Base-by-base conservation (phyloP, 202 grass and related monocot species). In the Cymbopogon flexuosus region DNA sequence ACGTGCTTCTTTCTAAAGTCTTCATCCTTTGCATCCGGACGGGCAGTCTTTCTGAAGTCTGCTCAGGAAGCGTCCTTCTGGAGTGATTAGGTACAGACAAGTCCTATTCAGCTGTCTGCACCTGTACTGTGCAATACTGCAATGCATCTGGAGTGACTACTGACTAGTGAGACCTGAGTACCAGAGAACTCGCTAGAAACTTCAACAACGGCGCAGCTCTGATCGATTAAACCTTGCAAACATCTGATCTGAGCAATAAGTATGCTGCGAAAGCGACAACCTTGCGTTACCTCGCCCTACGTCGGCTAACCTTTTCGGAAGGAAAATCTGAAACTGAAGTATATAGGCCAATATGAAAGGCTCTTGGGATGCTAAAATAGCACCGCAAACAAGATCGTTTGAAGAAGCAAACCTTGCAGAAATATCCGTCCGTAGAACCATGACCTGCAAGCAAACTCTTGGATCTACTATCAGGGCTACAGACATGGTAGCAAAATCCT, bases 141-240 rank as follows among this genome's bases (percentile, higher is more conserved):
- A 70, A 24, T 46, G 65, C 72, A 56, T 64, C 10, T 27, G 10
- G 5, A 52, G 19, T 70, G 27, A 27, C 27, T 27, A 27, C 27
- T 27, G 27, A 27, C 27, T 27, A 27, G 27, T 27, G 30, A 70
- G 8, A 65, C 58, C 62, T 35, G 24, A 65, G 27, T 27, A 27
- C 27, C 27, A 27, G 27, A 27, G 37, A 85, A 57, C 76, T 74
- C 43, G 42, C 19, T 8, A 14, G 80, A 79, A 79, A 47, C 68
- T 84, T 84, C 75, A 23, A 18, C 12, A 9, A 37, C 9, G 16
- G 49, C 5, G 3, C 10, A 83, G 11, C 11, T 54, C 10, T 59
- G 21, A 59, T 24, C 56, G 9, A 59, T 59, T 59, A 3, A 54
- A 51, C 6, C 51, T 8, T 54, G 56, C 56, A 12, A 22, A 59